A percentile compares a stretch with the other conserved stretches of the same genome.
phyloP scores from a whole-genome alignment of 2,329 filamentous ascomycete genomes.

The Neocatenulostroma microsporum region DNA sequence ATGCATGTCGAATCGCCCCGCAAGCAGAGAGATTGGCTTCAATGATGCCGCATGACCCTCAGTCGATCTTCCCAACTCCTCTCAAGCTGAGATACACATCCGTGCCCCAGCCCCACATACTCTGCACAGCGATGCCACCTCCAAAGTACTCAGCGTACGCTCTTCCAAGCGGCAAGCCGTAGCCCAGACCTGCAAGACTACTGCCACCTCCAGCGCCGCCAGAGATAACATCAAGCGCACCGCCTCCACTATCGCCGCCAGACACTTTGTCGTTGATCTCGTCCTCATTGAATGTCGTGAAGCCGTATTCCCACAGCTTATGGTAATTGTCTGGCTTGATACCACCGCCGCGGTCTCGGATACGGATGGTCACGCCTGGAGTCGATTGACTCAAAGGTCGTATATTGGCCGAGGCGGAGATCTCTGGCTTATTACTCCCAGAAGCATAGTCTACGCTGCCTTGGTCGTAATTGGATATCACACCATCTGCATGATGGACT shows the following conservation, averaged over 20 bases:
- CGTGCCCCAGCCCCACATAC: conserved; percentile 83
- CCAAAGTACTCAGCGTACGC: conserved; percentile 99
- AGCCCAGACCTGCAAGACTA: conserved; percentile 79
- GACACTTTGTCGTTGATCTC: conserved; percentile 43
- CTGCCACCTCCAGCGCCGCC: conserved; percentile 65
- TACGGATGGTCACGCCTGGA: conserved; percentile 87
- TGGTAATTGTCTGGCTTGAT: conserved; percentile 76
- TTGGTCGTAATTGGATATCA: conserved; percentile 29
- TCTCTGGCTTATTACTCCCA: conserved; percentile 17
- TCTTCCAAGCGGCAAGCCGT: conserved; percentile 80
- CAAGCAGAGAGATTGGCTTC: too few relatives aligned
- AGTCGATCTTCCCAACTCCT: conserved; percentile 45
- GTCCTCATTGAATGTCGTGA: conserved; percentile 82
- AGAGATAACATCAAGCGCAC: conserved; percentile 69
- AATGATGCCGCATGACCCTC: too few relatives aligned
- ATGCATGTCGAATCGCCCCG: too few relatives aligned
- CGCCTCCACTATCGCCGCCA: conserved; percentile 44
- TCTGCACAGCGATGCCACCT: conserved; percentile 90
- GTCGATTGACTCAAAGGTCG: conserved; percentile 44
- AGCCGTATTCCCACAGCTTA: conserved; percentile 94
- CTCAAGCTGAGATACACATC: conserved; percentile 58
- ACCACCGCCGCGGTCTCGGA: conserved; percentile 89
- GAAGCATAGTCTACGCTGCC: conserved; percentile 30
- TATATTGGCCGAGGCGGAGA: conserved; percentile 31
- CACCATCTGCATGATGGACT: conserved; percentile 11